These are phyloP conservation scores for Raddia guianensis DNA, from an alignment of 176 grass and related monocot genomes.

Conservation along the genomic window DNA sequence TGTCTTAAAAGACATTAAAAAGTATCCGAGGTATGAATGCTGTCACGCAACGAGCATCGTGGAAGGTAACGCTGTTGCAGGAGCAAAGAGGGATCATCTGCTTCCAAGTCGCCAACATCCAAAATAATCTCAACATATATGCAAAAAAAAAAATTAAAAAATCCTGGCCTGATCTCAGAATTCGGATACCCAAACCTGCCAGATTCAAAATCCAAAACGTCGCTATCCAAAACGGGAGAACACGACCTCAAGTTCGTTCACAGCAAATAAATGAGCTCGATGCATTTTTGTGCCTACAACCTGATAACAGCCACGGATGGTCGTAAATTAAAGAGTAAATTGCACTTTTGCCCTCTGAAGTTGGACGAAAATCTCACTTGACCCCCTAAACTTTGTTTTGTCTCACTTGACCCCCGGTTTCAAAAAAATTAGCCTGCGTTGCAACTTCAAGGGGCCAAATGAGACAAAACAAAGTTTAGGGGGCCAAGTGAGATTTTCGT, in stretches of 20 bases:
- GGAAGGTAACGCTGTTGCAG: neutral
- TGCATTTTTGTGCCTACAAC: constrained; percentile 33
- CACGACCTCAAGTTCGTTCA: constrained; percentile 32
- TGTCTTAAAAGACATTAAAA: no score
- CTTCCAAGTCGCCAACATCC: neutral
- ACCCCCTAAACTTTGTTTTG: no score
- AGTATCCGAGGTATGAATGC: neutral
- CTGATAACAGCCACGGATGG: constrained; percentile 23
- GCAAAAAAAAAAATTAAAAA: neutral
- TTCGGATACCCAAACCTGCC: neutral
- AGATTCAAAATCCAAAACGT: constrained; percentile 7
- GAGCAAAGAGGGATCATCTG: neutral
- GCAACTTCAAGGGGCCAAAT: no score
- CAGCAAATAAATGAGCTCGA: constrained; percentile 43
- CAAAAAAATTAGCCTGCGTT: no score
- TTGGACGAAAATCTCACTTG: no score
- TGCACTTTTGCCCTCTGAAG: no score
- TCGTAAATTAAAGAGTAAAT: constrained; percentile 27
- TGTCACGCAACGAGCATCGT: neutral
- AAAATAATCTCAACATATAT: neutral
- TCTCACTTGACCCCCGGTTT: no score
- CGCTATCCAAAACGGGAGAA: constrained; percentile 11
- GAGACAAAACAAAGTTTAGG: no score
- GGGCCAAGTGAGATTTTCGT: no score
- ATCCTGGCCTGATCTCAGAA: neutral